Conservation (phyloP, 192 early-diverging fungal genomes). For the Gaertneriomyces sp. region DNA sequence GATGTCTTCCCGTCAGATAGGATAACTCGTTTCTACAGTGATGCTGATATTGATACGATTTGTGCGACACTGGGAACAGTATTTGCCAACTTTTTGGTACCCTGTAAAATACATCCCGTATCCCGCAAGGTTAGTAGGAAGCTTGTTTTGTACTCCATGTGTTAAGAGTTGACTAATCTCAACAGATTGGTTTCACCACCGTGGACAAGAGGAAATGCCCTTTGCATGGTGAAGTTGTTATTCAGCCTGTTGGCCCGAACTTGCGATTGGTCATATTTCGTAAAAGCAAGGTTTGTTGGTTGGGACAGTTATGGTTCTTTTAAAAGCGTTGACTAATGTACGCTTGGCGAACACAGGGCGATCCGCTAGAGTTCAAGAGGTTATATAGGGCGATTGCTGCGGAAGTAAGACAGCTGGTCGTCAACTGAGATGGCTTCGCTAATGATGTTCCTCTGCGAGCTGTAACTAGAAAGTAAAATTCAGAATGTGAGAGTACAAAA, state of each 20-base stretch:
- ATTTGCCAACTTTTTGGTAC: slow-evolving; percentile 43
- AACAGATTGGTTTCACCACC: slow-evolving; percentile 57
- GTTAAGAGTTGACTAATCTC: background rate
- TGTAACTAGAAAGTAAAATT: no score
- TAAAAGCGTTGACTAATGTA: background rate
- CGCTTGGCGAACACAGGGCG: slow-evolving; percentile 32
- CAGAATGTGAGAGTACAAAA: no score
- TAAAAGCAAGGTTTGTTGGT: slow-evolving; percentile 43
- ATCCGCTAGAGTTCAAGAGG: slow-evolving; percentile 57
- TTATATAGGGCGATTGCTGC: slow-evolving; percentile 35
- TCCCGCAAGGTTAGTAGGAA: slow-evolving; percentile 8
- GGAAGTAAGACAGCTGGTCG: slow-evolving; percentile 15
- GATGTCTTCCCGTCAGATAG: slow-evolving; percentile 41
- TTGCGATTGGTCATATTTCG: slow-evolving; percentile 56
- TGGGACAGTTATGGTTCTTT: background rate
- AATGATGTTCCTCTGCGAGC: no score
- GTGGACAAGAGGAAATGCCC: slow-evolving; percentile 66
- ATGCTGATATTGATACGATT: slow-evolving; percentile 13
- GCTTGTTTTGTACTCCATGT: background rate
- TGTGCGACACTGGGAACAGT: slow-evolving; percentile 15
- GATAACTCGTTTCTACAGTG: slow-evolving; percentile 43
- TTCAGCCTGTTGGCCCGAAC: slow-evolving; percentile 44
- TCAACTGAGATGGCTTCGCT: slow-evolving; percentile 9
- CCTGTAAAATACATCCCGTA: slow-evolving; percentile 31
- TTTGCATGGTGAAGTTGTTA: slow-evolving; percentile 55